Conservation (phyloP, 2,329 filamentous ascomycete species). For the Aspergillus sp. region DNA sequence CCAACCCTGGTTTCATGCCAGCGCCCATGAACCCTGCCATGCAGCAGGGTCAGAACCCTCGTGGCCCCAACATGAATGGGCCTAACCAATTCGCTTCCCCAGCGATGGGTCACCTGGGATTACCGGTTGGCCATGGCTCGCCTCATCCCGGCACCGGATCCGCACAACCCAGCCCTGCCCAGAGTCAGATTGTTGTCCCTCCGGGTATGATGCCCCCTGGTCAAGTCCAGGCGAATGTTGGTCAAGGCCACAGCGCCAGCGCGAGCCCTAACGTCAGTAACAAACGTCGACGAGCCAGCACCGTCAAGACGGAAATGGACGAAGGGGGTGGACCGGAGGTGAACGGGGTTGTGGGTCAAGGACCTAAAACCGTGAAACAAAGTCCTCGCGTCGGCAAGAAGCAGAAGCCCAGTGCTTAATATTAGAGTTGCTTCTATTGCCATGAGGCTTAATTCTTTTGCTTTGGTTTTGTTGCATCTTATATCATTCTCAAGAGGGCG, state of each 20-base stretch:
- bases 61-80: conserved; percentile 39
- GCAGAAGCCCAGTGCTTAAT: conserved; percentile 43
- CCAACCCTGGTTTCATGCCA: conserved; percentile 26
- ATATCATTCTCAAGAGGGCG: conserved; percentile 23
- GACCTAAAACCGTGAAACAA: conserved; percentile 43
- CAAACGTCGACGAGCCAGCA: conserved; percentile 59
- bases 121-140: conserved; percentile 48
- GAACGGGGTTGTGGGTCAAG: conserved; percentile 43
- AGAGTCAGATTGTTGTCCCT: conserved; percentile 45
- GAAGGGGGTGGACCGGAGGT: conserved; percentile 47
- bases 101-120: conserved; percentile 52
- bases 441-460: conserved; percentile 8
- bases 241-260: conserved; percentile 54
- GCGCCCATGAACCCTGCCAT: conserved; percentile 34
- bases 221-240: conserved; percentile 52
- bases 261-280: conserved; percentile 61
- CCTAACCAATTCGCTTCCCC: conserved; percentile 58
- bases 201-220: conserved; percentile 57
- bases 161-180: conserved; percentile 46
- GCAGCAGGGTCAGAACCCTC: conserved; percentile 36
- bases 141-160: conserved; percentile 50
- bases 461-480: conserved; percentile 9
- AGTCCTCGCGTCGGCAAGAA: conserved; percentile 47
- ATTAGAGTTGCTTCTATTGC: conserved; percentile 11
- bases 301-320: conserved; percentile 58